Conservation (phyloP, 371 early-diverging fungal genomes). For the Circinella minor region DNA sequence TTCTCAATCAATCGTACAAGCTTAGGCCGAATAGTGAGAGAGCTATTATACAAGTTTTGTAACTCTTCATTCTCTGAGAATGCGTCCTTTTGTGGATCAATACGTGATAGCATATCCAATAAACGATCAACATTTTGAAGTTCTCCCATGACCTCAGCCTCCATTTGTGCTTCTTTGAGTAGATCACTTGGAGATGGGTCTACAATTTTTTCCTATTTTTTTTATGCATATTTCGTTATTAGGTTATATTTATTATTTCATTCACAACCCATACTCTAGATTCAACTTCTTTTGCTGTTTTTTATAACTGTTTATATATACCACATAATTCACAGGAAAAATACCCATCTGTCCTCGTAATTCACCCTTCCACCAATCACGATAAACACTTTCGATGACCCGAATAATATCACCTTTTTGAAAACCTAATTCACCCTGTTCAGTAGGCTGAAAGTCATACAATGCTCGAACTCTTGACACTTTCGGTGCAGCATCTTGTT, state of each 20-base stretch:
- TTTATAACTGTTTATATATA: conserved; percentile 25
- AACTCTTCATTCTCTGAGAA: conserved; percentile 88
- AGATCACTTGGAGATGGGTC: conserved; percentile 66
- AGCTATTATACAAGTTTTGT: conserved; percentile 74
- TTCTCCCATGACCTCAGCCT: conserved; percentile 75
- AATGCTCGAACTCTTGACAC: conserved; percentile 80
- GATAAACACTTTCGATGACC: conserved; percentile 83
- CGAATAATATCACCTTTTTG: conserved; percentile 79
- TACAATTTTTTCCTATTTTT: conserved; percentile 52
- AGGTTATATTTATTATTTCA: no score
- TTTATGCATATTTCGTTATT: background rate
- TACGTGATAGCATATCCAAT: conserved; percentile 69
- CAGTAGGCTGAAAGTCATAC: conserved; percentile 85
- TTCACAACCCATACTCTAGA: no score
- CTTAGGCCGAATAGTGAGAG: conserved; percentile 78
- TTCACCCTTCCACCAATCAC: conserved; percentile 94
- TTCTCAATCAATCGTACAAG: conserved; percentile 80
- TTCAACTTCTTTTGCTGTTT: no score
- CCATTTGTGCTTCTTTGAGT: conserved; percentile 65
- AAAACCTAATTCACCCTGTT: conserved; percentile 84
- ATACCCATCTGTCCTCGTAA: conserved; percentile 76
- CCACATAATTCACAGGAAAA: conserved; percentile 90
- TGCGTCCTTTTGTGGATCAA: conserved; percentile 83
- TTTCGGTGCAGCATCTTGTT: conserved; percentile 35
- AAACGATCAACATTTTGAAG: conserved; percentile 80